A percentile compares a stretch with the other conserved stretches of the same genome.
Evolutionary conservation across 352 stramenopile species (phyloP).

Genomic region (Pythium rhizo-oryzae): DNA sequence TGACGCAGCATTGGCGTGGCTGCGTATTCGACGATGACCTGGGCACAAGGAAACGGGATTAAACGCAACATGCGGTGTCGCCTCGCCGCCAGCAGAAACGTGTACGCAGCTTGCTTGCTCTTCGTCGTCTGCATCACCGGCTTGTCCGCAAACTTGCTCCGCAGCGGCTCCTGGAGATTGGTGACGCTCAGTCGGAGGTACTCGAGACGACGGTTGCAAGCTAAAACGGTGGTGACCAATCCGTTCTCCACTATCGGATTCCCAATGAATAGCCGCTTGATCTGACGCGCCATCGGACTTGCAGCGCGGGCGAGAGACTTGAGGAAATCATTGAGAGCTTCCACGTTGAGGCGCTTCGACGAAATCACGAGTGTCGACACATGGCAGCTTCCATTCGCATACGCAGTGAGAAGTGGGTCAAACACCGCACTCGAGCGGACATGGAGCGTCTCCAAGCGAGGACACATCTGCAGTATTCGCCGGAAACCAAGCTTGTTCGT

Average conservation of each 20-base stretch:
- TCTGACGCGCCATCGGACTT: not conserved
- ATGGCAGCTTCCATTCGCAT: too few species aligned
- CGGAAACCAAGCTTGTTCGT: too few species aligned
- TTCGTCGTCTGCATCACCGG: not conserved
- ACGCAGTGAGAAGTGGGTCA: too few species aligned
- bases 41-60: not conserved
- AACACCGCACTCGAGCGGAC: too few species aligned
- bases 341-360: too few species aligned
- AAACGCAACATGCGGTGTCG: not conserved
- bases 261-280: not conserved
- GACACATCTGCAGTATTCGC: too few species aligned
- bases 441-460: too few species aligned
- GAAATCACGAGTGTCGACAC: too few species aligned
- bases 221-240: not conserved
- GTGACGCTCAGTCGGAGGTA: not conserved
- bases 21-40: not conserved
- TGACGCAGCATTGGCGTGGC: too few species aligned
- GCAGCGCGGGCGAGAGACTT: too few species aligned
- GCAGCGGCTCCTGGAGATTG: not conserved
- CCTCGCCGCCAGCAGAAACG: constrained; percentile 4
- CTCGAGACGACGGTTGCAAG: not conserved
- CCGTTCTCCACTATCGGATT: not conserved
- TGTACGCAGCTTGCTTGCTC: not conserved
- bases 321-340: too few species aligned
- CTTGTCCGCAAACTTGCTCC: not conserved